Percentiles rank a stretch among this genome's conserved stretches.
phyloP scores from a whole-genome alignment of 306 rosid genomes.

The Acacia crassicarpa region DNA sequence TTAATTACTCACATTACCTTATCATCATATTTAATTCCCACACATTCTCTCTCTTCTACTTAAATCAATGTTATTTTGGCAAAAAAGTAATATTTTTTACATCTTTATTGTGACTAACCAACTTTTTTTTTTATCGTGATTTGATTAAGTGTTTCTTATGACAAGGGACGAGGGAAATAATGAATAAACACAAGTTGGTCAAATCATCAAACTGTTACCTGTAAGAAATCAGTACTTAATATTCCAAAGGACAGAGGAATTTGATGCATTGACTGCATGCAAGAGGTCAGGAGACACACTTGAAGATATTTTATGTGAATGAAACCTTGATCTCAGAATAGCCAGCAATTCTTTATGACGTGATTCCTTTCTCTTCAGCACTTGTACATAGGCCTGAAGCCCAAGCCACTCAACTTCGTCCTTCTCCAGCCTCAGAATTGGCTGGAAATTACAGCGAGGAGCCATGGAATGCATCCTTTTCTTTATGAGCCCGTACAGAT shows the following conservation, averaged over 20 bases:
- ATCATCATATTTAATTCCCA: too few species aligned
- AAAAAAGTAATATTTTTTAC: too few species aligned
- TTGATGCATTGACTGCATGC: slow-evolving; percentile 64
- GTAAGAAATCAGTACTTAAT: slow-evolving; percentile 62
- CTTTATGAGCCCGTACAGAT: slow-evolving; percentile 64
- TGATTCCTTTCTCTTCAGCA: slow-evolving; percentile 66
- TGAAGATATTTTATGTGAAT: slow-evolving; percentile 39
- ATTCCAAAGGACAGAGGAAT: slow-evolving; percentile 73
- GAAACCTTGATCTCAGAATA: slow-evolving; percentile 46
- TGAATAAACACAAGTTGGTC: slow-evolving; percentile 1
- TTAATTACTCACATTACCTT: too few species aligned
- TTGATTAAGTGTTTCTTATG: too few species aligned
- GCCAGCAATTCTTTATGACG: slow-evolving; percentile 59
- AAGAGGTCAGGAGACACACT: slow-evolving; percentile 46
- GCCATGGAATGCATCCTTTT: slow-evolving; percentile 53
- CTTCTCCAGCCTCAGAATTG: slow-evolving; percentile 53
- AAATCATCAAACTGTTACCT: slow-evolving; percentile 30
- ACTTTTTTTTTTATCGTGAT: too few species aligned
- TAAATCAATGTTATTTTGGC: too few species aligned
- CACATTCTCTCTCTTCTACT: too few species aligned
- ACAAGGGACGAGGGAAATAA: not conserved
- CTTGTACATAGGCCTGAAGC: slow-evolving; percentile 69
- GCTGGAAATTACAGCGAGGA: slow-evolving; percentile 39
- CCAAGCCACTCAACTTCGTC: slow-evolving; percentile 90
- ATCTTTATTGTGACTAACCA: too few species aligned